Conservation (phyloP, 1,139 yeast genomes). For the Spencermartinsiella ligniputridi region DNA sequence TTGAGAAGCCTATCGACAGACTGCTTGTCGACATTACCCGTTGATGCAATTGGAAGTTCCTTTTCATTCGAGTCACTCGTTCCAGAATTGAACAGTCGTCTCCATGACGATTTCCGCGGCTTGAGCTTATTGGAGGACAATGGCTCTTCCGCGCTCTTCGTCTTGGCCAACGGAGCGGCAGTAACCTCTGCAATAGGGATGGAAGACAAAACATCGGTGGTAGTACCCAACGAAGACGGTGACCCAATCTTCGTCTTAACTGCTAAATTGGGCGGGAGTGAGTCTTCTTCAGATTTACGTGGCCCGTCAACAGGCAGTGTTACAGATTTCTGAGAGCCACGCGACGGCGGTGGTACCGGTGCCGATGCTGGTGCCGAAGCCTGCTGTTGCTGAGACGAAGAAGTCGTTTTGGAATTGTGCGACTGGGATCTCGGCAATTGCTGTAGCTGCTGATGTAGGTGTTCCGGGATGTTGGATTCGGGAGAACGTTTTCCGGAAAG, state of each 20-base stretch:
- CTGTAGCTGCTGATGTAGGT: not conserved
- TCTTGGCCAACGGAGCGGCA: not conserved
- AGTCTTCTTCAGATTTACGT: not conserved
- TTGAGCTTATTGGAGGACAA: not conserved
- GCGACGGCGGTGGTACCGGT: not conserved
- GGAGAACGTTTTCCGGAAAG: not conserved
- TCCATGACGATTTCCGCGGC: constrained; percentile 10
- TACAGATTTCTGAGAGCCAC: not conserved
- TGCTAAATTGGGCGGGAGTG: constrained; percentile 2
- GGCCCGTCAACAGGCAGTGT: not conserved
- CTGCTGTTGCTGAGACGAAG: not conserved
- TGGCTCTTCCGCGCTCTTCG: not conserved
- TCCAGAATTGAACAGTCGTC: constrained; percentile 3
- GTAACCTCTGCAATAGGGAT: constrained; percentile 8
- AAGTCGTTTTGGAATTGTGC: not conserved
- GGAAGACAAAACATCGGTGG: constrained; percentile 12
- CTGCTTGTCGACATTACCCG: constrained; percentile 8
- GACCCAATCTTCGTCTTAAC: constrained; percentile 5
- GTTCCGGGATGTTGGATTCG: not conserved
- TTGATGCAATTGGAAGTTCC: constrained; percentile 1
- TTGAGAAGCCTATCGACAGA: constrained; percentile 17
- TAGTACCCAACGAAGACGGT: constrained; percentile 10
- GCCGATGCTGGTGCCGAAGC: not conserved
- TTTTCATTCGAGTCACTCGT: not conserved
- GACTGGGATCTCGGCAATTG: constrained; percentile 1